phyloP scores from a whole-genome alignment of 371 early-diverging fungal genomes.

The Mortierella sp. region DNA sequence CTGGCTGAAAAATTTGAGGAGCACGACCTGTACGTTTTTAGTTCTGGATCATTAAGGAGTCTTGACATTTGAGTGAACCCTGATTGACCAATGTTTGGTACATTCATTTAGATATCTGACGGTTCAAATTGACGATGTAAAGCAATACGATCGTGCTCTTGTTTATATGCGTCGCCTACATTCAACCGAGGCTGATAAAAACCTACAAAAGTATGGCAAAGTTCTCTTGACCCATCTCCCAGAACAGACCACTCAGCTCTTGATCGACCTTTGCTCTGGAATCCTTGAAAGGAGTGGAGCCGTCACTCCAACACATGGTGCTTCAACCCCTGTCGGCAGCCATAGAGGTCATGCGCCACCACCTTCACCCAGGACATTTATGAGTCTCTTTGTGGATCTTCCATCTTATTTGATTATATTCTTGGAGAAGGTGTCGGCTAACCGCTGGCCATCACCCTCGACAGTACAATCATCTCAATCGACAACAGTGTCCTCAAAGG shows the following conservation, averaged over 20 bases:
- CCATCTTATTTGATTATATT: conserved; percentile 80
- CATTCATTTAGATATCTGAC: conserved; percentile 66
- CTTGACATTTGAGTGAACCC: not conserved
- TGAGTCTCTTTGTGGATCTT: conserved; percentile 82
- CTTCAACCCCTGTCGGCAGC: conserved; percentile 12
- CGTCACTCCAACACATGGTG: conserved; percentile 19
- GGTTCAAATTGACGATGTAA: conserved; percentile 88
- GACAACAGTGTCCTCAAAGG: conserved; percentile 6
- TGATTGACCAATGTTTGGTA: not conserved
- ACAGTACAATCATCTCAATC: conserved; percentile 5
- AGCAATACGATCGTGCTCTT: conserved; percentile 81
- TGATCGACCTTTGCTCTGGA: conserved; percentile 81
- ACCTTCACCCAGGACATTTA: conserved; percentile 71
- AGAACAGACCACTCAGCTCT: conserved; percentile 81
- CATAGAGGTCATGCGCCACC: conserved; percentile 31
- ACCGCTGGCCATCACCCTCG: conserved; percentile 40
- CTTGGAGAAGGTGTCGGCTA: conserved; percentile 71
- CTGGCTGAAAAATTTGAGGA: conserved; percentile 86
- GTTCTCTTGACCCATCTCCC: conserved; percentile 81
- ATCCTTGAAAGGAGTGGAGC: conserved; percentile 30
- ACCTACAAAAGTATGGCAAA: conserved; percentile 83
- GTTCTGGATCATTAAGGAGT: not conserved
- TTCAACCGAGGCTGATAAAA: conserved; percentile 69
- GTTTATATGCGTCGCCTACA: conserved; percentile 74
- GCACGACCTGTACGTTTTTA: conserved; percentile 76